phyloP scores from a whole-genome alignment of 257 asterid genomes.

The Solanum okadae region DNA sequence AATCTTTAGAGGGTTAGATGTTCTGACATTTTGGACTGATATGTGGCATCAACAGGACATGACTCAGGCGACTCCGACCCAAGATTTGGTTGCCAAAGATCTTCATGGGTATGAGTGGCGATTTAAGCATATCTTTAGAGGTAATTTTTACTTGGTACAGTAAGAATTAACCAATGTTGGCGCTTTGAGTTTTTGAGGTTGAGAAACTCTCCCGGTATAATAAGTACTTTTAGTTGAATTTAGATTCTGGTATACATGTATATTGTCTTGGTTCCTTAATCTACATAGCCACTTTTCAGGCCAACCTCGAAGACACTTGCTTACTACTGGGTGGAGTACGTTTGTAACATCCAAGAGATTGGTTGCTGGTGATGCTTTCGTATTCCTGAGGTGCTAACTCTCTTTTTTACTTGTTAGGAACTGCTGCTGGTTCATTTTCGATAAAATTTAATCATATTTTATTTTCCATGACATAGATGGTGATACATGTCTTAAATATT shows the following conservation, averaged over 20 bases:
- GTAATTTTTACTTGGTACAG: slow-evolving; percentile 10
- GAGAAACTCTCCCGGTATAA: not conserved
- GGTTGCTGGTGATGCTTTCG: slow-evolving; percentile 55
- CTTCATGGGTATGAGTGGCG: slow-evolving; percentile 85
- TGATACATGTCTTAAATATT: not conserved
- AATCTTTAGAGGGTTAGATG: not conserved
- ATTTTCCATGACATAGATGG: not conserved
- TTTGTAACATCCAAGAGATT: slow-evolving; percentile 76
- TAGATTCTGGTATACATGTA: not conserved
- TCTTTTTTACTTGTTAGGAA: not conserved
- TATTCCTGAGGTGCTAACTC: slow-evolving; percentile 58
- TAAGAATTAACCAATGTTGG: not conserved
- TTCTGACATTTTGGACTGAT: not conserved
- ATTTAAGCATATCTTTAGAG: slow-evolving; percentile 88
- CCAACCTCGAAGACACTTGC: slow-evolving; percentile 76
- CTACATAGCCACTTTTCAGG: slow-evolving; percentile 23
- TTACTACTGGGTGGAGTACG: slow-evolving; percentile 85
- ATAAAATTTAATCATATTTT: not conserved
- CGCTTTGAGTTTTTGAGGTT: not conserved
- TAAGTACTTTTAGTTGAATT: not conserved
- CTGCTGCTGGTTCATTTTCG: not conserved
- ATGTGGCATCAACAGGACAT: slow-evolving; percentile 43
- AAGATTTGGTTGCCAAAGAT: slow-evolving; percentile 78
- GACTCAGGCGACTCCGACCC: slow-evolving; percentile 73
- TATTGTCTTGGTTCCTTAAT: not conserved